Conservation (phyloP, 805 yeast species). For the Scheffersomyces amazonensis region DNA sequence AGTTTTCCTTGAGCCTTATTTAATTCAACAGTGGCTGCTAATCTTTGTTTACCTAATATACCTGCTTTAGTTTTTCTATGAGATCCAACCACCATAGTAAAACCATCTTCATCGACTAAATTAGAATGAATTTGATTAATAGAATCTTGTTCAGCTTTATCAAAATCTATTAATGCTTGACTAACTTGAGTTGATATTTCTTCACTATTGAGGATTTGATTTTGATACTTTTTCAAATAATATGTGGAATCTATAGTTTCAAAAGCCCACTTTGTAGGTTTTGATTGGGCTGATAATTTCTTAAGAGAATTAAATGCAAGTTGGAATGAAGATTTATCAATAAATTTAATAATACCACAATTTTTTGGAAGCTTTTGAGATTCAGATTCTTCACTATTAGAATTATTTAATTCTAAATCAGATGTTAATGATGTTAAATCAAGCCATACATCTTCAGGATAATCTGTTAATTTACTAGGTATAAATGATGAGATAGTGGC, state of each 20-base stretch:
- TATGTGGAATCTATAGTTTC: slow-evolving; percentile 29
- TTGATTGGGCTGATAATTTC: slow-evolving; percentile 34
- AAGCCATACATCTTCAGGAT: slow-evolving; percentile 45
- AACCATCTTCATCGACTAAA: slow-evolving; percentile 89
- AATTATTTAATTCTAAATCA: slow-evolving; percentile 40
- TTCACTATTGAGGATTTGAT: slow-evolving; percentile 45
- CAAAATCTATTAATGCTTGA: slow-evolving; percentile 62
- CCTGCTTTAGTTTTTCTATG: slow-evolving; percentile 80
- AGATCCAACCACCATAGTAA: slow-evolving; percentile 84
- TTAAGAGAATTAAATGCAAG: slow-evolving; percentile 65
- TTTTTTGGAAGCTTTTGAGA: slow-evolving; percentile 61
- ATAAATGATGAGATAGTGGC: slow-evolving; percentile 54
- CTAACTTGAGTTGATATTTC: slow-evolving; percentile 56
- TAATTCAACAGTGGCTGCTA: slow-evolving; percentile 33
- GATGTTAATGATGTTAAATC: slow-evolving; percentile 60
- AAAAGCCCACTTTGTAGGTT: slow-evolving; percentile 37
- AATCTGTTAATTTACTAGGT: slow-evolving; percentile 35
- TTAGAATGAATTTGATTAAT: slow-evolving; percentile 52
- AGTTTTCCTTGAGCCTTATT: slow-evolving; percentile 46
- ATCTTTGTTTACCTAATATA: slow-evolving; percentile 53
- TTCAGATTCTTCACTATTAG: slow-evolving; percentile 14
- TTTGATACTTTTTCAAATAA: slow-evolving; percentile 36
- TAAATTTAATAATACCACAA: slow-evolving; percentile 69
- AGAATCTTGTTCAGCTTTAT: slow-evolving; percentile 63
- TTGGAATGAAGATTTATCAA: slow-evolving; percentile 66